Conservation (phyloP, 768 basidiomycete species). For the Phallus indusiatus region DNA sequence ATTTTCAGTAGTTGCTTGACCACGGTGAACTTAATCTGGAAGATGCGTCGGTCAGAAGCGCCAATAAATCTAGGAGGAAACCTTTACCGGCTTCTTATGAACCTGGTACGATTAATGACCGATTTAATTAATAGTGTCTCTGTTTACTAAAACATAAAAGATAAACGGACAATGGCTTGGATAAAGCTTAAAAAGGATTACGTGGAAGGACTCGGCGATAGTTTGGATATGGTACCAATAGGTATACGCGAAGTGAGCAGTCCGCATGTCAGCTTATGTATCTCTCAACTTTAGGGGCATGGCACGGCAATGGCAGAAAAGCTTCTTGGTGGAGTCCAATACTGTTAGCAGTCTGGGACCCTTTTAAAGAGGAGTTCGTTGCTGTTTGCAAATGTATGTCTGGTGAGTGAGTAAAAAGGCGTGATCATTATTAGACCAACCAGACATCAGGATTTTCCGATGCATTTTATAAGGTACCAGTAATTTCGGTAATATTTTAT, state of each 20-base stretch:
- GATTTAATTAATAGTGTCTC: neutral
- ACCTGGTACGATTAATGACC: conserved; percentile 34
- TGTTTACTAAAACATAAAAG: conserved; percentile 22
- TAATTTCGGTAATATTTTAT: neutral
- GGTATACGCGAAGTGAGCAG: conserved; percentile 21
- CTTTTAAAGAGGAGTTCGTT: conserved; percentile 48
- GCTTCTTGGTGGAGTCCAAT: conserved; percentile 90
- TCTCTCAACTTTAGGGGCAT: conserved; percentile 40
- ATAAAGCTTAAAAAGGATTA: conserved; percentile 92
- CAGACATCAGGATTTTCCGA: conserved; percentile 65
- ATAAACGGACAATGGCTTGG: conserved; percentile 83
- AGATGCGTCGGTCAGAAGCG: conserved; percentile 16
- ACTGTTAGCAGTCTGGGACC: conserved; percentile 68
- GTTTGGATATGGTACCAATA: conserved; percentile 60
- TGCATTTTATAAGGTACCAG: conserved; percentile 59
- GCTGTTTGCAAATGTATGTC: conserved; percentile 91
- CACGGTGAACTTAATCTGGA: conserved; percentile 32
- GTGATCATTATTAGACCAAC: neutral
- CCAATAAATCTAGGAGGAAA: conserved; percentile 41
- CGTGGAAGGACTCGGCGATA: conserved; percentile 68
- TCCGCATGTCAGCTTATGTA: too few species aligned
- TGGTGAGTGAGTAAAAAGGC: conserved; percentile 30
- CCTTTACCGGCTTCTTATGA: conserved; percentile 81
- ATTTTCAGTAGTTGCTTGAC: conserved; percentile 49
- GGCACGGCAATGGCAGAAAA: conserved; percentile 87